Evolutionary conservation across 2,329 filamentous ascomycete species (phyloP), one percentile per base, ranked within the genome.

Genomic region (Aspergillus novoparasiticus): DNA sequence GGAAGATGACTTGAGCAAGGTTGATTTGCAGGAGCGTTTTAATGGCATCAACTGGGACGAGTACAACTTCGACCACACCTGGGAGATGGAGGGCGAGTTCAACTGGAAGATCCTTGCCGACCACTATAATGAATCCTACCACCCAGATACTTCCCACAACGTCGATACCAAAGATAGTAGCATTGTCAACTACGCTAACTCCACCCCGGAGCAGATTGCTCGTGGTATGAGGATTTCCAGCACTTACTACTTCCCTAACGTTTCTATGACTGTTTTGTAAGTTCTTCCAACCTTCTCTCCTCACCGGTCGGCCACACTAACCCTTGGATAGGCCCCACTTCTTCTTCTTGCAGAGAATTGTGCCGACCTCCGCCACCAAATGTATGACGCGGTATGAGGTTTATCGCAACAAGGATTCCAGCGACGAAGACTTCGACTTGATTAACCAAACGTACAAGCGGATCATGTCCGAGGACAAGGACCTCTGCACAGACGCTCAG

Each of bases 401-500:
- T 46, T 90, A 83, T 79, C 83, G 87, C 62, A 84, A 89, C 81
- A 86, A 85, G 72, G 75, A 83, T 71, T 82, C 86, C 2, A 82
- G 78, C 21, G 83, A 88, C 36, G 84, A 84, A 36, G 83, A 87
- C 60, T 89, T 90, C 70, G 75, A 82, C 6, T 70, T 80, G 54
- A 85, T 89, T 73, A 83, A 81, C 73, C 72, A 82, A 60, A 84
- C 87, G 66, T 89, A 88, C 80, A 87, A 87, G 76, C 83, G 84
- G 41, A 83, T 89, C 75, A 85, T 89, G 84, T 82, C 82, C 1
- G 87, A 90, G 72, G 86, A 89, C 77, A 89, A 89, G 69, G 79
- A 83, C 21, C 82, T 89, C n/a, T 89, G 86, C 76, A 77, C 81
- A 62, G 79, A 80, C 5, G 82, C 84, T 0, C 87, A 90, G 71